Evolutionary conservation across 2,329 filamentous ascomycete genomes (phyloP), one percentile per base, ranked within the genome.

Genomic region (Talaromyces sp.): DNA sequence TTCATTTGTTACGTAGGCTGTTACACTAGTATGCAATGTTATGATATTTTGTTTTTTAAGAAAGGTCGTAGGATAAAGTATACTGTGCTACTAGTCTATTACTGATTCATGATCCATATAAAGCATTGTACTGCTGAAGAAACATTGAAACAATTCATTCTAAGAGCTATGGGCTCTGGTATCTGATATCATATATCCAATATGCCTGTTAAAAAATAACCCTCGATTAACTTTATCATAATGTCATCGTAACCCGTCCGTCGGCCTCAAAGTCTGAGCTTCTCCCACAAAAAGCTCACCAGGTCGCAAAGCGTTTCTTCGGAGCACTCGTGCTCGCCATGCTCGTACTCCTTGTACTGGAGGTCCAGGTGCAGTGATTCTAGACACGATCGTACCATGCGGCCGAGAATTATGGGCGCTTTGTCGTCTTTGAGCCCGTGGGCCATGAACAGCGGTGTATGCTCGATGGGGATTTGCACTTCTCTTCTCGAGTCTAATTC

Each of bases 371-470:
- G 27, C 2, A 59, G 52, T 29, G n/a, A 10, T 38, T 50, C 14
- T 3, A 59, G 52, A 38, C 38, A 31, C 7, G 29, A n/a, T 5
- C 43, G 35, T 43, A 38, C 54, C 38, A 49, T 26, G 13, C 58
- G 58, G 19, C 58, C 26, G 50, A 59, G 38, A 7, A 27, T 21
- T 19, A 59, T 21, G 5, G 51, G 52, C 14, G 53, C 58, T 21
- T 51, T 59, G 9, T 38, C 54, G 29, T 59, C 58, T 19, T 59
- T 21, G 4, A 29, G 17, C 3, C 51, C 58, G 52, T 59, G 58
- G 11, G 58, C 38, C 21, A 59, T 38, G 52, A 59, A 59, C 14
- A 59, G 51, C 14, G 50, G 58, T n/a, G 38, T 59, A 26, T 35
- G 14, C 14, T 58, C 17, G n/a, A 55, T 26, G 26, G 38, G 24